Evolutionary conservation across 1,284 basidiomycete genomes (phyloP).

Genomic region (Boletus nobilissimus): DNA sequence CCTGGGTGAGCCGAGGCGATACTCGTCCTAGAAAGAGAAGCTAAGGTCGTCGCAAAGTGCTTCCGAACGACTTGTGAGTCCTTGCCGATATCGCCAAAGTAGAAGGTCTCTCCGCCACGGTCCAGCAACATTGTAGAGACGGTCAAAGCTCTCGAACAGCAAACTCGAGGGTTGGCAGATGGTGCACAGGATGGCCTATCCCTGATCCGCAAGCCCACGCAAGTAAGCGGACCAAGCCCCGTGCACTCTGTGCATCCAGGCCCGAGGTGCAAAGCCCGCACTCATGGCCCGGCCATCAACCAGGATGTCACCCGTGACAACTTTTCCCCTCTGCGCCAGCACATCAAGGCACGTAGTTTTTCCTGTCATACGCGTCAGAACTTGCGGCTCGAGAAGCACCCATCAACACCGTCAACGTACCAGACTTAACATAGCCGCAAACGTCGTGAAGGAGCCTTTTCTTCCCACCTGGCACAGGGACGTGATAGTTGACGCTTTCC

Average conservation of each 20-base stretch:
- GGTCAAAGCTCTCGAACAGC: slow-evolving; percentile 82
- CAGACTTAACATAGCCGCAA: slow-evolving; percentile 90
- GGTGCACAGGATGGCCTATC: slow-evolving; percentile 82
- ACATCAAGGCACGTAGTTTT: slow-evolving; percentile 89
- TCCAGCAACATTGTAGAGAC: slow-evolving; percentile 74
- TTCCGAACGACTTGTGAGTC: slow-evolving; percentile 69
- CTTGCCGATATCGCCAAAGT: slow-evolving; percentile 82
- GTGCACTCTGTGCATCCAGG: slow-evolving; percentile 86
- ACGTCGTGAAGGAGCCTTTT: slow-evolving; percentile 84
- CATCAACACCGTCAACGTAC: slow-evolving; percentile 82
- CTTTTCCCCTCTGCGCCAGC: slow-evolving; percentile 86
- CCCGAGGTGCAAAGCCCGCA: slow-evolving; percentile 80
- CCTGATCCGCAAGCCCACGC: slow-evolving; percentile 84
- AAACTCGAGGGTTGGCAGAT: slow-evolving; percentile 81
- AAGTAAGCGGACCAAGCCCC: slow-evolving; percentile 87
- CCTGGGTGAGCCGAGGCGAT: too few relatives aligned
- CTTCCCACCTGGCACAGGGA: slow-evolving; percentile 76
- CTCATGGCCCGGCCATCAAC: slow-evolving; percentile 83
- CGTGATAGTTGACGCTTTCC: slow-evolving; percentile 77
- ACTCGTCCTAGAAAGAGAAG: too few relatives aligned
- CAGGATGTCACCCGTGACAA: slow-evolving; percentile 82
- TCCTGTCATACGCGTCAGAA: slow-evolving; percentile 45
- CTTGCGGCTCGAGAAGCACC: slow-evolving; percentile 65
- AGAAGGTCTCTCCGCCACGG: slow-evolving; percentile 76
- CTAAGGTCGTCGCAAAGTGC: slow-evolving; percentile 82